These are phyloP conservation scores for Coffea canephora DNA, from an alignment of 257 asterid genomes.

Conservation along the genomic window DNA sequence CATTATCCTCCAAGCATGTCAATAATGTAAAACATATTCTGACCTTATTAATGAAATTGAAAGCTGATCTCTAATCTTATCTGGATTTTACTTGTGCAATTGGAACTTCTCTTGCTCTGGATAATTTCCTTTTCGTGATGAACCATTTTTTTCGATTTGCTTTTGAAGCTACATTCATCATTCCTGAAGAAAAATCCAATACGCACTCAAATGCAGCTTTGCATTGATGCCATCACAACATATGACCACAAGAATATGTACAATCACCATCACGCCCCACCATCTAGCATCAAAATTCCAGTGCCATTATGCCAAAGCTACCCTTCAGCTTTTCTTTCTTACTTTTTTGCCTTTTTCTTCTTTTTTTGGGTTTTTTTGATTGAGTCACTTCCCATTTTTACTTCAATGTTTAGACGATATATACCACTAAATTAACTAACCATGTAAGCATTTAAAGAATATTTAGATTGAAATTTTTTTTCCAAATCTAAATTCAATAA, in stretches of 20 bases:
- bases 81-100: background rate
- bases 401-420: no score
- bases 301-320: background rate
- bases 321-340: background rate
- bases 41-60: no score
- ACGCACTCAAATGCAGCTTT: background rate
- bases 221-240: slow-evolving; percentile 8
- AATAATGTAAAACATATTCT: no score
- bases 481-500: no score
- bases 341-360: background rate
- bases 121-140: background rate
- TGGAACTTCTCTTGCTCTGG: background rate
- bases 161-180: background rate
- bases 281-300: background rate
- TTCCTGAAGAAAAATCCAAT: background rate
- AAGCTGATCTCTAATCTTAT: no score
- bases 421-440: no score
- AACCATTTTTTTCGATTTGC: background rate
- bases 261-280: slow-evolving; percentile 5
- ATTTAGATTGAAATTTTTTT: no score
- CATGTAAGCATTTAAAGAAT: no score
- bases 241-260: slow-evolving; percentile 13
- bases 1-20: no score
- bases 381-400: no score
- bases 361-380: no score